A percentile compares a stretch with the other conserved stretches of the same genome.
Evolutionary conservation across 371 early-diverging fungal species (phyloP).

Genomic region (Rhizopus microsporus): DNA sequence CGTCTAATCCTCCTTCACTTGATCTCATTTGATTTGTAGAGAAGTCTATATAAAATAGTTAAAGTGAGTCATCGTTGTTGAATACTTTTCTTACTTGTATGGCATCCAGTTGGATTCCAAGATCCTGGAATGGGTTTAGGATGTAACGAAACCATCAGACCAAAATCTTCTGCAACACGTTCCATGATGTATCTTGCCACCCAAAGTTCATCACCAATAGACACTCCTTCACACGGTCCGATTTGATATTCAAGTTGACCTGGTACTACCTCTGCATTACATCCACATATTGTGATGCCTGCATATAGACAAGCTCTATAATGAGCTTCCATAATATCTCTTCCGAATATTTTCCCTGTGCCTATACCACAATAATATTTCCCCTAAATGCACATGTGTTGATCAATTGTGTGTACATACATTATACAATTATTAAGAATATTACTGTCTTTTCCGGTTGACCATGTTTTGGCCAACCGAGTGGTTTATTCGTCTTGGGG

Average conservation of each 20-base stretch:
- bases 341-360: constrained; percentile 52
- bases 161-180: constrained; percentile 56
- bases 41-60: constrained; percentile 25
- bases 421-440: neutral
- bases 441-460: constrained; percentile 50
- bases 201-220: constrained; percentile 54
- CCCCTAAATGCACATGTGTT: constrained; percentile 17
- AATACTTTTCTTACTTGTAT: constrained; percentile 27
- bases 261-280: constrained; percentile 56
- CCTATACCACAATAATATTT: constrained; percentile 66
- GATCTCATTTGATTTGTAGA: constrained; percentile 55
- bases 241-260: constrained; percentile 57
- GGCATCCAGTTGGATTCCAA: constrained; percentile 55
- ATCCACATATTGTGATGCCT: constrained; percentile 48
- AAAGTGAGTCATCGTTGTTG: neutral
- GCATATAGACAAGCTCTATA: constrained; percentile 62
- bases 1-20: constrained; percentile 40
- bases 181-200: constrained; percentile 49
- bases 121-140: constrained; percentile 55
- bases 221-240: constrained; percentile 52
- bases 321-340: constrained; percentile 63
- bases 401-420: neutral
- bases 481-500: constrained; percentile 35
- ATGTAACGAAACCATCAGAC: constrained; percentile 43
- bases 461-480: constrained; percentile 54